These are phyloP conservation scores for Paecilomyces fulvus DNA, from an alignment of 2,329 filamentous ascomycete genomes.

Conservation along the genomic window DNA sequence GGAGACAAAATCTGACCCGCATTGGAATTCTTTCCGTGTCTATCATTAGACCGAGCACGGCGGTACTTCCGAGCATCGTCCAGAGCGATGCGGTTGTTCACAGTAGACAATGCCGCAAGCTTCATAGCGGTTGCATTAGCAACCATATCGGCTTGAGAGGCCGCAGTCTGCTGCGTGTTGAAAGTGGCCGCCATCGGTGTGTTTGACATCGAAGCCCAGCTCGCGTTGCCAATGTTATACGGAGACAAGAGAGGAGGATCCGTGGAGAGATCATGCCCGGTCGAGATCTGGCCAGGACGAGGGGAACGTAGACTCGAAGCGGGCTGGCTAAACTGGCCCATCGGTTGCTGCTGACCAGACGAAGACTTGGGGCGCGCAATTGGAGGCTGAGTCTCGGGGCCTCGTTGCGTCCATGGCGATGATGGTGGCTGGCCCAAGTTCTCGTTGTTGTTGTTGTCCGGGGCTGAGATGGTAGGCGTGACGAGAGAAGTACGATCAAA, in stretches of 20 bases:
- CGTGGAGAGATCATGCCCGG: slow-evolving; percentile 56
- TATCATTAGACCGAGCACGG: slow-evolving; percentile 80
- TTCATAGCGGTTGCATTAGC: slow-evolving; percentile 99
- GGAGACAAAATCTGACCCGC: slow-evolving; percentile 57
- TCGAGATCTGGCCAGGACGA: slow-evolving; percentile 57
- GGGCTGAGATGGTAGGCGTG: slow-evolving; percentile 65
- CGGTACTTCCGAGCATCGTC: slow-evolving; percentile 97
- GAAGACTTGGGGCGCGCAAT: slow-evolving; percentile 67
- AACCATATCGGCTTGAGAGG: slow-evolving; percentile 88
- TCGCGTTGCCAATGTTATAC: slow-evolving; percentile 66
- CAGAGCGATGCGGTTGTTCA: slow-evolving; percentile 94
- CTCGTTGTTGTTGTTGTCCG: slow-evolving; percentile 56
- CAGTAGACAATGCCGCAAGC: slow-evolving; percentile 87
- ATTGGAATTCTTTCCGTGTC: slow-evolving; percentile 37
- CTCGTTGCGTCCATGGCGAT: slow-evolving; percentile 67
- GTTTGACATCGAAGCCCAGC: slow-evolving; percentile 98
- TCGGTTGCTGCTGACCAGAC: slow-evolving; percentile 61
- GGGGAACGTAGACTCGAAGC: slow-evolving; percentile 74
- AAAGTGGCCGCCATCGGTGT: slow-evolving; percentile 93
- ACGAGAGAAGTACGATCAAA: slow-evolving; percentile 65
- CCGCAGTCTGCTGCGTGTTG: slow-evolving; percentile 45
- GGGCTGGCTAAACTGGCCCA: slow-evolving; percentile 92
- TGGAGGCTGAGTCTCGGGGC: slow-evolving; percentile 42
- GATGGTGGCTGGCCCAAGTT: slow-evolving; percentile 56
- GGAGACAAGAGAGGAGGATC: slow-evolving; percentile 83